Evolutionary conservation across 441 rosid genomes (phyloP), one percentile per base, ranked within the genome.

Genomic region (Rhodomyrtus psidioides): DNA sequence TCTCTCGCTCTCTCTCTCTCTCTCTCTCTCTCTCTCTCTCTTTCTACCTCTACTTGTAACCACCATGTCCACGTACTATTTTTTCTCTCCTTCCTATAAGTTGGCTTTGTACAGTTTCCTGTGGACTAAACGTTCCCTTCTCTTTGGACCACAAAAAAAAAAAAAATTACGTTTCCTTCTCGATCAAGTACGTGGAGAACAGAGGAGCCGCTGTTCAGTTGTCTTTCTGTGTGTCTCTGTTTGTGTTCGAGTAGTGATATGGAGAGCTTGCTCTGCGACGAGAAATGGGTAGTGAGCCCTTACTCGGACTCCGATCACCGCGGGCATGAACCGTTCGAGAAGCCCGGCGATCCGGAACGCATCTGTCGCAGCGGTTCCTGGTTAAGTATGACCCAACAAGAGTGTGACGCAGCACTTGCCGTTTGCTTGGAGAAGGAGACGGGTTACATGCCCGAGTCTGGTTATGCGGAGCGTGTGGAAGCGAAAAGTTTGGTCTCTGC

Each of bases 191-290:
- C 83, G 79, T 39, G 12, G 79, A 21, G 49, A 70, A 44, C 51
- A 21, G 51, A 5, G 46, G 46, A 34, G 23, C 44, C 76, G 0
- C 51, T 53, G 1, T 57, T 23, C n/a, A 49, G 9, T 53, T 76
- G 86, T 84, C 54, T 83, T 27, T 28, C 27, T 83, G 49, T 58
- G 53, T 21, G 59, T 26, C 9, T 75, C 74, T 75, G 85, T 13
- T 15, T 28, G 42, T 10, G 42, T 82, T 26, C 30, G 9, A 17
- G 60, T 12, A 21, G 46, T 17, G 27, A 13, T 60, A 94, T 93
- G 96, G 97, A 95, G 86, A 88, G 87, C 83, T 90, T 96, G 91
- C 93, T 94, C 81, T 96, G 98, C 84, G 94, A 96, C 82, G 99
- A 96, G 90, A 88, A 84, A 26, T 94, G 94, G 97, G 92, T 91